A percentile compares a stretch with the other conserved stretches of the same genome.
Evolutionary conservation across 495 filamentous ascomycete genomes (phyloP).

Genomic region (Oidiodendron maius): DNA sequence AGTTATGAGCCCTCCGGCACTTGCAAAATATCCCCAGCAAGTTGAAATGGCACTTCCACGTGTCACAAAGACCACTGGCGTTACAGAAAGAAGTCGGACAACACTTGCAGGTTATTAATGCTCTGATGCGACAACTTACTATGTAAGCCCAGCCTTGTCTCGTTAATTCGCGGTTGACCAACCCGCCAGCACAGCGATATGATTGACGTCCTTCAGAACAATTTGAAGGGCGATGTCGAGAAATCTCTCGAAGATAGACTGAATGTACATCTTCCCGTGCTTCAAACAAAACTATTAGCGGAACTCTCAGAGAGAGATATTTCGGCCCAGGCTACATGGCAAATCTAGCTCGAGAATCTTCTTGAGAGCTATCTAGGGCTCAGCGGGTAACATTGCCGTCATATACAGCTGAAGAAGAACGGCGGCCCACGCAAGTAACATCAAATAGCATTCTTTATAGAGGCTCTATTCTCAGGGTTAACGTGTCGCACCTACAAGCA

Average conservation of each 20-base stretch:
- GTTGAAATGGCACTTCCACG: not conserved
- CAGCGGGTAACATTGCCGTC: not conserved
- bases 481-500: not conserved
- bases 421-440: not conserved
- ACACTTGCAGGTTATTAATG: not conserved
- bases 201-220: not conserved
- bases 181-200: not conserved
- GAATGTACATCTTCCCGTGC: not conserved
- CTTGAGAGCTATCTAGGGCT: not conserved
- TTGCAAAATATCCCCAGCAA: not conserved
- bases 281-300: not conserved
- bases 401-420: not conserved
- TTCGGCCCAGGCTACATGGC: not conserved
- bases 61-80: not conserved
- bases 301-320: not conserved
- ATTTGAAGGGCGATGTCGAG: not conserved
- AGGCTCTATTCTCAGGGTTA: not conserved
- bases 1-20: no score
- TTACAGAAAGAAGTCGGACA: not conserved
- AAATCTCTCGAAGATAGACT: not conserved
- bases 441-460: no score
- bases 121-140: not conserved
- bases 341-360: not conserved
- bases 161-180: not conserved
- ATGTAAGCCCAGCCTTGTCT: not conserved